Percentiles rank a stretch among this genome's conserved stretches.
Evolutionary conservation across 495 filamentous ascomycete genomes (phyloP).

Genomic region (Penicillium taxi): DNA sequence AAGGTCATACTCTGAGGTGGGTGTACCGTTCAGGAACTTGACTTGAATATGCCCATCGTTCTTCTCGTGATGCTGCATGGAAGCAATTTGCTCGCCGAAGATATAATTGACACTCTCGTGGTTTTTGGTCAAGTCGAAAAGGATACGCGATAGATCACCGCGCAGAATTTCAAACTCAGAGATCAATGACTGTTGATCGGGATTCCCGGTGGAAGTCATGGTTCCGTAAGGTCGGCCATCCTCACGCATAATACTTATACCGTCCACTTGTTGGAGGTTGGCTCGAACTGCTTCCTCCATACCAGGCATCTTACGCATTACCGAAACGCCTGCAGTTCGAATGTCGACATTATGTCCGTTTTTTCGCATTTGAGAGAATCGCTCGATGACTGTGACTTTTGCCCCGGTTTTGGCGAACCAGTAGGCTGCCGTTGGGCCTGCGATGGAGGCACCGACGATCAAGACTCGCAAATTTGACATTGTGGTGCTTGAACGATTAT

Average conservation of each 20-base stretch:
- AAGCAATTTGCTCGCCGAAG: slow-evolving; percentile 30
- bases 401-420: slow-evolving; percentile 44
- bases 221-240: slow-evolving; percentile 29
- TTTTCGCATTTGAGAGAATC: slow-evolving; percentile 33
- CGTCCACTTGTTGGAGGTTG: slow-evolving; percentile 31
- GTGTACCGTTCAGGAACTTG: slow-evolving; percentile 28
- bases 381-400: slow-evolving; percentile 46
- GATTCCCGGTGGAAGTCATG: slow-evolving; percentile 34
- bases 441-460: slow-evolving; percentile 35
- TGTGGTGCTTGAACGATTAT: too few relatives aligned
- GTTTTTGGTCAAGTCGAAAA: slow-evolving; percentile 38
- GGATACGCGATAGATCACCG: slow-evolving; percentile 40
- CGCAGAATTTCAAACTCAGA: slow-evolving; percentile 53
- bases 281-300: slow-evolving; percentile 39
- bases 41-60: slow-evolving; percentile 25
- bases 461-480: slow-evolving; percentile 30
- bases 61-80: slow-evolving; percentile 5
- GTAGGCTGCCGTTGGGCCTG: slow-evolving; percentile 27
- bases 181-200: slow-evolving; percentile 36
- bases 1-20: slow-evolving; percentile 36
- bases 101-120: slow-evolving; percentile 34
- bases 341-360: slow-evolving; percentile 49
- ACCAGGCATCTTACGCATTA: slow-evolving; percentile 44
- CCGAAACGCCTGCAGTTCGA: slow-evolving; percentile 36
- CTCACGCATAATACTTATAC: slow-evolving; percentile 34